Conservation (phyloP, 2,329 filamentous ascomycete species). For the Cercospora sojina region DNA sequence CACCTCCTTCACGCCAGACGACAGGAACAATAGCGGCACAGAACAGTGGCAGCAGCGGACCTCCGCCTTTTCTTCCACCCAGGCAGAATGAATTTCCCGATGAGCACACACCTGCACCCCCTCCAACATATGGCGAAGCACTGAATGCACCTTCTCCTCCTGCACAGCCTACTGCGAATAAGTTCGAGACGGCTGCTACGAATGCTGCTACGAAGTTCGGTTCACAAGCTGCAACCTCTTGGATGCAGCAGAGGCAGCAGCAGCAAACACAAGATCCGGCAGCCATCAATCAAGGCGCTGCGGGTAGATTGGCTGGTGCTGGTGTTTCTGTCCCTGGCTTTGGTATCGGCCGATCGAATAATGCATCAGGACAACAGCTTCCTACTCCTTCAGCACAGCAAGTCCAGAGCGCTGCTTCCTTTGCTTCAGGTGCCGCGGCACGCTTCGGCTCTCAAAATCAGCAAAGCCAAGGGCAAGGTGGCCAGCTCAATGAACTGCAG, state of each 20-base stretch:
- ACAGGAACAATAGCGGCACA: conserved; percentile 7
- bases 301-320: conserved; percentile 66
- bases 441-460: conserved; percentile 17
- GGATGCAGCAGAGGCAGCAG: conserved; percentile 23
- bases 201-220: conserved; percentile 15
- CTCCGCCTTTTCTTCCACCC: conserved; percentile 69
- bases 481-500: conserved; percentile 65
- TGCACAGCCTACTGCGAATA: conserved; percentile 9
- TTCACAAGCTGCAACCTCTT: neutral
- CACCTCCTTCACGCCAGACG: conserved; percentile 6
- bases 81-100: conserved; percentile 58
- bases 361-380: conserved; percentile 16
- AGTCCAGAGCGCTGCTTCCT: conserved; percentile 23
- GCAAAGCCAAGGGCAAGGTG: conserved; percentile 21
- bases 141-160: conserved; percentile 15
- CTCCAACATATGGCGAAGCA: conserved; percentile 51
- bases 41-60: conserved; percentile 12
- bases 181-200: conserved; percentile 9
- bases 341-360: conserved; percentile 61
- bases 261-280: conserved; percentile 32
- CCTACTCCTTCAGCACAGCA: conserved; percentile 32
- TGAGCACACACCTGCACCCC: conserved; percentile 47
- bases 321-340: conserved; percentile 77
- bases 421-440: conserved; percentile 16
- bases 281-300: conserved; percentile 58